A percentile compares a stretch with the other conserved stretches of the same genome.
Evolutionary conservation across 352 stramenopile species (phyloP).

Genomic region (Pythium oligandrum): DNA sequence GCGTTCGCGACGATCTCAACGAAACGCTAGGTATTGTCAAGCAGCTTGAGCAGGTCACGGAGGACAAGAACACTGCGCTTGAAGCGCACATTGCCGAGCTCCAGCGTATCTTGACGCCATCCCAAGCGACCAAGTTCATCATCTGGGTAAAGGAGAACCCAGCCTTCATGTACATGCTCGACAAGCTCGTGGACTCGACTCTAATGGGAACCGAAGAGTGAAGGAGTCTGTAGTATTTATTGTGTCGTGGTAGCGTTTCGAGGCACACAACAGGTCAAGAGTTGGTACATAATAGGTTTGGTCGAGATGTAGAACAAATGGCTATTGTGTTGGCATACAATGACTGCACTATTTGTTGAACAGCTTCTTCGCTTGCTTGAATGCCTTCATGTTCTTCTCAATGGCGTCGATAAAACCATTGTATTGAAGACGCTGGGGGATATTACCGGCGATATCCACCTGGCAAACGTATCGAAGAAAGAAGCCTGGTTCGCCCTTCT

Average conservation of each 20-base stretch:
- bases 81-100: slow-evolving; percentile 64
- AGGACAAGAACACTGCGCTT: slow-evolving; percentile 76
- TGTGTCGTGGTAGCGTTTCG: background rate
- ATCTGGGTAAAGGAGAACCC: slow-evolving; percentile 85
- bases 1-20: slow-evolving; percentile 62
- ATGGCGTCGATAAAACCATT: slow-evolving; percentile 59
- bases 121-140: slow-evolving; percentile 81
- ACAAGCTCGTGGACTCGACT: slow-evolving; percentile 74
- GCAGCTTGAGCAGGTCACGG: slow-evolving; percentile 62
- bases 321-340: too few relatives aligned
- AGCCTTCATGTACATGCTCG: slow-evolving; percentile 85
- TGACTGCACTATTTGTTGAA: slow-evolving; percentile 19
- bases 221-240: too few relatives aligned
- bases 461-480: slow-evolving; percentile 48
- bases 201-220: slow-evolving; percentile 18
- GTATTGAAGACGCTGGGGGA: slow-evolving; percentile 46
- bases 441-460: slow-evolving; percentile 41
- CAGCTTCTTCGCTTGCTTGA: slow-evolving; percentile 32
- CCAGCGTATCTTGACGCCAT: slow-evolving; percentile 70
- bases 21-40: slow-evolving; percentile 66
- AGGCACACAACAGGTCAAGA: slow-evolving; percentile 4
- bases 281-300: slow-evolving; percentile 5
- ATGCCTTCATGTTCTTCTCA: slow-evolving; percentile 52
- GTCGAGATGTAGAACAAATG: background rate
- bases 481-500: slow-evolving; percentile 26